Base-by-base conservation (phyloP, 768 basidiomycete genomes). In the Amanita rubescens region DNA sequence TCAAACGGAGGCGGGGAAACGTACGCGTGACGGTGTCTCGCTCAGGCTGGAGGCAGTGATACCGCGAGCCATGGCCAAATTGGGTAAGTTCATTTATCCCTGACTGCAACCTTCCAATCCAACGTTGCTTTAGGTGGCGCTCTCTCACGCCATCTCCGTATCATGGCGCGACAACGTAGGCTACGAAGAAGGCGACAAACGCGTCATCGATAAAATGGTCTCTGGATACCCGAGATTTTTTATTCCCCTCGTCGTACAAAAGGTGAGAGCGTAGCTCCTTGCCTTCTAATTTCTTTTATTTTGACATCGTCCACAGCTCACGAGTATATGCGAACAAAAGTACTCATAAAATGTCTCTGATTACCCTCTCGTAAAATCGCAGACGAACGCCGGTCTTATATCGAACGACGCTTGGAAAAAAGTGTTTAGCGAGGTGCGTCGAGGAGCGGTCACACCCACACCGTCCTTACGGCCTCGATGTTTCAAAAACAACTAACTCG, bases 191-290 rank as follows among this genome's bases (percentile, higher is more conserved):
- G 91, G 91, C 15, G 84, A 88, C 8, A 80, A 85, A 59, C 75
- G 93, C 34, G 83, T 97, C 5, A 63, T 88, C 1, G 78, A 87
- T 53, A 72, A 69, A 5, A 91, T 95, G 94, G 80, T 88, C 38
- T 79, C 84, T 3, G 95, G 94, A 4, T 99, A 98, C 64, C 95
- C 95, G 0, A 74, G 95, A 49, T 98, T 98, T 70, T 96, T 95
- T 69, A 87, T 97, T 50, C 90, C 96, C 66, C 70, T 81, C 25
- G 85, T 77, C 57, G 92, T 96, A 38, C 79, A 80, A 62, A 90
- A 90, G 75, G 95, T 93, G 63, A n/a, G n/a, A n/a, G n/a, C n/a
- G n/a, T n/a, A 58, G 78, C 20, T 68, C 12, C 35, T 1, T 37
- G 19, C n/a, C n/a, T n/a, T n/a, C n/a, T n/a, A n/a, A n/a, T n/a